phyloP scores from a whole-genome alignment of 441 rosid genomes.

The Sinapis alba region DNA sequence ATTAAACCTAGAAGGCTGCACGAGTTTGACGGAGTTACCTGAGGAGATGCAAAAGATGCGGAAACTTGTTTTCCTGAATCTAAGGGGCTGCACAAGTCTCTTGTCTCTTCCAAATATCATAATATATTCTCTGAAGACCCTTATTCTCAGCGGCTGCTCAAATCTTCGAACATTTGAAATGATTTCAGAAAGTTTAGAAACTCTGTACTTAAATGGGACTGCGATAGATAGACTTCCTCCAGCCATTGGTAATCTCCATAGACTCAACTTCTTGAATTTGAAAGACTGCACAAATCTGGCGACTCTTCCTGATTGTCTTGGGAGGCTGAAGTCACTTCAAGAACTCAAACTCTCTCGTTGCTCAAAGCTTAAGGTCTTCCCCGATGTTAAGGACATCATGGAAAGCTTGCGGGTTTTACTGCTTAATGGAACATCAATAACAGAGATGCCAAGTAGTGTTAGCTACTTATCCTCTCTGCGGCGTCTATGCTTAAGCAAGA shows the following conservation, averaged over 20 bases:
- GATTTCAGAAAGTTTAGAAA: background rate
- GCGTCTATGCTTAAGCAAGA: slow-evolving; percentile 7
- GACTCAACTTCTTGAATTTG: background rate
- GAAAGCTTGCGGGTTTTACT: slow-evolving; percentile 1
- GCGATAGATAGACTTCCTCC: background rate
- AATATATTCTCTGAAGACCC: background rate
- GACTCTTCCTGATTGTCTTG: slow-evolving; percentile 26
- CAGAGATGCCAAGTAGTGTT: background rate
- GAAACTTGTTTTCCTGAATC: background rate
- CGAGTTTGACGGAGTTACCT: background rate
- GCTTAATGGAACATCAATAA: slow-evolving; percentile 11
- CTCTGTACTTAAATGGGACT: background rate
- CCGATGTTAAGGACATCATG: too few relatives aligned
- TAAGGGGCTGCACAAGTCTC: slow-evolving; percentile 21
- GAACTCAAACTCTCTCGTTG: slow-evolving; percentile 22
- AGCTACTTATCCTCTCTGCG: background rate
- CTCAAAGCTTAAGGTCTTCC: slow-evolving; percentile 15
- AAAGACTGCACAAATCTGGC: slow-evolving; percentile 22
- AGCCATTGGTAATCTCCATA: background rate
- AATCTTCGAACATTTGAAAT: background rate
- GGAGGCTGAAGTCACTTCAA: background rate
- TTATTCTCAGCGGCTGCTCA: slow-evolving; percentile 19
- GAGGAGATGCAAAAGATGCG: background rate
- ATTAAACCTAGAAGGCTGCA: slow-evolving; percentile 11
- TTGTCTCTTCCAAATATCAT: background rate